Base-by-base conservation (phyloP, 2,329 filamentous ascomycete genomes). In the Claviceps digitariae region DNA sequence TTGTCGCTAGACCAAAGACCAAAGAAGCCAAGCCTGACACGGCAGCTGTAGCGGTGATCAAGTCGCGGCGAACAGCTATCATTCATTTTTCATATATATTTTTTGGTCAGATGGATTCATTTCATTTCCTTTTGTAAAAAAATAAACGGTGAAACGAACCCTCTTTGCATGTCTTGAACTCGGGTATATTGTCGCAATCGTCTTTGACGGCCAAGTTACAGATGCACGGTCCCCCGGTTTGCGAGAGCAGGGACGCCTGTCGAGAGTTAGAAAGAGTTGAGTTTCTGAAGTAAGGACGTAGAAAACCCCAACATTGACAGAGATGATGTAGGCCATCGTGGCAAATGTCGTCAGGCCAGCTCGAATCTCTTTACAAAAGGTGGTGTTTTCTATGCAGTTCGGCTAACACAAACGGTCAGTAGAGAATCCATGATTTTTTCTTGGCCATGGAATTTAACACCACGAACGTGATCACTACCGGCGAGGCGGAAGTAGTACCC, bases 281-380 rank as follows among this genome's bases (percentile, higher is more conserved):
- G 17, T 13, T 17, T 41, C 25, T 43, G 23, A 13, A 52, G 4
- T 15, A n/a, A 5, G 21, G 9, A 25, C n/a, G 6, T 2, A 20
- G 17, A 13, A 21, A 2, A 4, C 61, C 61, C 74, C 61, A 58
- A 80, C 79, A 60, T 84, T 83, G 57, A 84, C 82, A 9, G 84
- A 84, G 63, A 93, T 90, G 60, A 93, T 91, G 68, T 90, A 91
- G 15, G 86, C 84, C 87, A 90, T 89, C 3, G 84, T 86, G 52
- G 84, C 83, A 64, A 87, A 87, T 2, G 87, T 93, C 1, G 88
- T 89, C 52, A 91, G 66, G 1, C 87, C 88, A 31, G 87, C 88
- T 29, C 87, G 82, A 54, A 93, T 71, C 67, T 93, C 88, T 23
- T 81, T 85, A 57, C 87, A 82, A 66, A 91, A 90, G 55, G 77